Conservation (phyloP, 352 stramenopile species). For the Saprolegnia diclina region DNA sequence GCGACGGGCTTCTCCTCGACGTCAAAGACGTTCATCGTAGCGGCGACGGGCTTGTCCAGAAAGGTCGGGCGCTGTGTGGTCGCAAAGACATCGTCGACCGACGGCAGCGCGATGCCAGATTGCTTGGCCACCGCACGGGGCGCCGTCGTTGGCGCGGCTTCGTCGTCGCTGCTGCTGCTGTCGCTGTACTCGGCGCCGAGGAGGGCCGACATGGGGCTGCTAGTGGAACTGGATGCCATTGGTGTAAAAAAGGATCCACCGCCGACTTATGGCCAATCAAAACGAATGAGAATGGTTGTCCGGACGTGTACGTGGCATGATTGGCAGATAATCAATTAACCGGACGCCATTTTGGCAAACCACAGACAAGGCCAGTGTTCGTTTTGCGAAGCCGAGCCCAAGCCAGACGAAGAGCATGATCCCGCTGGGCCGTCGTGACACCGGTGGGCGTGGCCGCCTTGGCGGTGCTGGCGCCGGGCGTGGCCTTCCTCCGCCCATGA, state of each 20-base stretch:
- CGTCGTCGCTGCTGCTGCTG: constrained; percentile 30
- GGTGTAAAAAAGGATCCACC: constrained; percentile 18
- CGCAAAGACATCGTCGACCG: constrained; percentile 43
- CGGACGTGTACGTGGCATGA: neutral
- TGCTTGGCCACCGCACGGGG: neutral
- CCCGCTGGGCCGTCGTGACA: constrained; percentile 11
- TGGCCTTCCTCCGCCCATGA: neutral
- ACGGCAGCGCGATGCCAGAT: constrained; percentile 33
- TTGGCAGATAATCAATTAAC: constrained; percentile 6
- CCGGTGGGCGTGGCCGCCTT: neutral
- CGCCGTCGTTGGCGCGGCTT: constrained; percentile 32
- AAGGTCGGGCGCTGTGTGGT: constrained; percentile 38
- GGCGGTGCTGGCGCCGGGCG: neutral
- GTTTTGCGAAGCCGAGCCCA: neutral
- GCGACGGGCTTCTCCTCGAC: constrained; percentile 6
- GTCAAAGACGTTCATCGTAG: neutral
- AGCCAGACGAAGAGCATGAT: neutral
- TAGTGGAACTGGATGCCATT: constrained; percentile 10
- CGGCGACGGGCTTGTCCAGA: constrained; percentile 26
- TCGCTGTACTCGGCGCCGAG: constrained; percentile 43
- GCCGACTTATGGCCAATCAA: neutral
- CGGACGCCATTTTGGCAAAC: neutral
- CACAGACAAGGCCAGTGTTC: constrained; percentile 2
- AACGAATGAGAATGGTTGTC: neutral
- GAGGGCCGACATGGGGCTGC: constrained; percentile 44